Conservation (phyloP, 2,329 filamentous ascomycete species). For the Epichloe sylvatica region DNA sequence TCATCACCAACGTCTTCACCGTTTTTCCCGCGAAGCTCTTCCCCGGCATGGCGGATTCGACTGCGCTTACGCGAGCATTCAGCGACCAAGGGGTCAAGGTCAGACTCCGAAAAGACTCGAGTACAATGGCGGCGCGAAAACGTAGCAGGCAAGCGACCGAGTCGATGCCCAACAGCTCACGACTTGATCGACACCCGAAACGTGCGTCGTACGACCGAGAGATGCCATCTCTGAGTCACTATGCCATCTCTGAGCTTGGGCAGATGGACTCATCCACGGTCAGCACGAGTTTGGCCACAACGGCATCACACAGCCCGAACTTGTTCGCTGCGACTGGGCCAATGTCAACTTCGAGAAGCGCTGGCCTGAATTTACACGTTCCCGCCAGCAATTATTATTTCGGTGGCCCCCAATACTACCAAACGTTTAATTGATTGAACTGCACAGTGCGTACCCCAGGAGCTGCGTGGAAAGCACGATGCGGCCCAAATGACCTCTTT, state of each 20-base stretch:
- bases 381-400: constrained; percentile 10
- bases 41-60: constrained; percentile 69
- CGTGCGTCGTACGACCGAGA: constrained; percentile 11
- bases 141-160: constrained; percentile 20
- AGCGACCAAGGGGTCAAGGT: constrained; percentile 78
- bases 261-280: constrained; percentile 7
- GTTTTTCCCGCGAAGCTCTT: constrained; percentile 55
- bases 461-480: too few species aligned
- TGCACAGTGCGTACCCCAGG: too few species aligned
- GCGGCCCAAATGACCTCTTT: not conserved
- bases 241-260: constrained; percentile 7
- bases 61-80: constrained; percentile 66
- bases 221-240: constrained; percentile 7
- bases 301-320: constrained; percentile 4
- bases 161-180: not conserved
- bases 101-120: constrained; percentile 68
- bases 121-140: constrained; percentile 39
- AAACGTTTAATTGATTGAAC: not conserved
- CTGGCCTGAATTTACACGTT: constrained; percentile 7
- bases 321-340: constrained; percentile 6
- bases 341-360: constrained; percentile 7
- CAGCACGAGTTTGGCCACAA: constrained; percentile 3
- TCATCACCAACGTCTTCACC: constrained; percentile 49
- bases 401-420: constrained; percentile 8
- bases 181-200: constrained; percentile 10